These are phyloP conservation scores for Pseudognaphalium luteoalbum DNA, from an alignment of 129 eudicot species.

Conservation along the genomic window DNA sequence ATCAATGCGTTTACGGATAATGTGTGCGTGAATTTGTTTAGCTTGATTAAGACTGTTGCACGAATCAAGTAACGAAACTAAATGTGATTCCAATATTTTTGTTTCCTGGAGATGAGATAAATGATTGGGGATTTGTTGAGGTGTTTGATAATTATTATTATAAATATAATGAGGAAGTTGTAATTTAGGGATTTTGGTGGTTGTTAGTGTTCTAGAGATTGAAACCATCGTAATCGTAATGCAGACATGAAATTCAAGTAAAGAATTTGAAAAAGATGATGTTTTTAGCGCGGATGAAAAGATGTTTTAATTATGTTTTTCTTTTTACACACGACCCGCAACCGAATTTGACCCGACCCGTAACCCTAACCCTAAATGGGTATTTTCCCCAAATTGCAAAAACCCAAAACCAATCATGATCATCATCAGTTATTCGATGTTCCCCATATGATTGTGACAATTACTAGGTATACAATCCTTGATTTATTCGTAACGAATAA, in stretches of 20 bases:
- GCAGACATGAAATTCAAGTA: not conserved
- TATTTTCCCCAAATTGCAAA: constrained; percentile 17
- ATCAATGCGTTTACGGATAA: constrained; percentile 48
- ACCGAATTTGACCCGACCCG: not conserved
- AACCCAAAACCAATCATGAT: constrained; percentile 17
- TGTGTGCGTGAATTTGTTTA: constrained; percentile 67
- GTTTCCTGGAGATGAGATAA: constrained; percentile 10
- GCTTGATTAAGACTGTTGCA: constrained; percentile 18
- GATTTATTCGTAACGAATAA: not conserved
- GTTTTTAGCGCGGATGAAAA: not conserved
- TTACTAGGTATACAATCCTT: constrained; percentile 17
- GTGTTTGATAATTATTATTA: not conserved
- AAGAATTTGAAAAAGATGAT: not conserved
- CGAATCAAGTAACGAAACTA: constrained; percentile 21
- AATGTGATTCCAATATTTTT: constrained; percentile 22
- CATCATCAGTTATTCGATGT: constrained; percentile 16
- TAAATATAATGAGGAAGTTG: constrained; percentile 1
- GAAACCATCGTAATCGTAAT: constrained; percentile 5
- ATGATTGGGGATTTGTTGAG: constrained; percentile 7
- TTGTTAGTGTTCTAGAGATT: constrained; percentile 5
- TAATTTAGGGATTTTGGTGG: constrained; percentile 2
- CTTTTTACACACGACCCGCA: not conserved
- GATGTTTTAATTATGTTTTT: not conserved
- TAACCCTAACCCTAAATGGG: not conserved
- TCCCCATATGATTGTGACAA: constrained; percentile 9